phyloP scores from a whole-genome alignment of 345 rosid species.

The Raphanus raphanistrum region DNA sequence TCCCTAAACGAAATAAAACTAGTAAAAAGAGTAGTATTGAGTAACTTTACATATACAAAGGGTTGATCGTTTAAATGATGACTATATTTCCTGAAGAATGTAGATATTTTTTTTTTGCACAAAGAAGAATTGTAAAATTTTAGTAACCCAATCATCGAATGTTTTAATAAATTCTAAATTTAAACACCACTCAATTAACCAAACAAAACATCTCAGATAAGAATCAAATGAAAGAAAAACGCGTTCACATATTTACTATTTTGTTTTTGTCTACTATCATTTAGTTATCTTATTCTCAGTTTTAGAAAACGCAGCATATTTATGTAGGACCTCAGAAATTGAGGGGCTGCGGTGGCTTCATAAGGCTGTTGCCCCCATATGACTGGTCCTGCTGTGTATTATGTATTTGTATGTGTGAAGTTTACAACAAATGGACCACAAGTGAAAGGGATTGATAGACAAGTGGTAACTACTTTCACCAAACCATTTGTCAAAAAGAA shows the following conservation, averaged over 20 bases:
- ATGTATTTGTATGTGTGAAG: slow-evolving; percentile 15
- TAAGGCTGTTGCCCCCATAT: slow-evolving; percentile 21
- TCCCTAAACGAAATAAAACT: neutral
- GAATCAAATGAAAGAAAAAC: neutral
- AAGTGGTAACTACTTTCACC: slow-evolving; percentile 31
- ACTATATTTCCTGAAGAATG: neutral
- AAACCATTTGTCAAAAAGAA: slow-evolving; percentile 26
- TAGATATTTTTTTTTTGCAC: neutral
- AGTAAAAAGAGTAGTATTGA: neutral
- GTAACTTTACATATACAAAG: neutral
- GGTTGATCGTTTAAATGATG: neutral
- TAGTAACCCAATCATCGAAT: neutral
- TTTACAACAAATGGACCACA: slow-evolving; percentile 28
- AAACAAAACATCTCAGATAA: neutral
- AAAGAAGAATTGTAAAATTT: neutral
- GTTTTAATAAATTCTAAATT: neutral
- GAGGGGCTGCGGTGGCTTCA: slow-evolving; percentile 9
- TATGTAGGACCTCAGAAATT: slow-evolving; percentile 13
- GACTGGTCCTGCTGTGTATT: slow-evolving; percentile 17
- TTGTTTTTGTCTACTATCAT: neutral
- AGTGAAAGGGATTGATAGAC: slow-evolving; percentile 24
- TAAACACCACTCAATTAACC: neutral
- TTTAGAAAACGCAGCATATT: neutral
- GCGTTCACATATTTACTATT: neutral
- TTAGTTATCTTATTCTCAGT: neutral